Evolutionary conservation across 2,329 filamentous ascomycete species (phyloP), one percentile per base, ranked within the genome.

Genomic region (Sclerotinia sclerotiorum): DNA sequence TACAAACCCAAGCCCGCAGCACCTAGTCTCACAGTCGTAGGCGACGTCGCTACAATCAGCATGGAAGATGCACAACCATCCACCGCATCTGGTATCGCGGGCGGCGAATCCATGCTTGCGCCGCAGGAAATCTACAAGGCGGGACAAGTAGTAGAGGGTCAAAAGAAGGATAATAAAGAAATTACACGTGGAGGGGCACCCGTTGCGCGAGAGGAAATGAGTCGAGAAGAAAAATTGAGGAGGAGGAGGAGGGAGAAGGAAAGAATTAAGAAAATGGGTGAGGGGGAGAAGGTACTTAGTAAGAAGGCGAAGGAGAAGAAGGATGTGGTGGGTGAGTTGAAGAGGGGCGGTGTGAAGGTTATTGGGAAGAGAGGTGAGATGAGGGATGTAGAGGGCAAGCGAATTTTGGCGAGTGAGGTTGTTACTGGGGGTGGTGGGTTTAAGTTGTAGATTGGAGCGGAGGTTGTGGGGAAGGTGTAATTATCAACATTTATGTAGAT

Each of bases 31-130:
- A 94, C 92, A 55, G 91, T 97, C 67, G 90, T 97, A 46, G 86
- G 92, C 35, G 94, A 98, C 79, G 92, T 95, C 5, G 92, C 94
- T n/a, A 93, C 92, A 4, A 89, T 98, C 72, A 85, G 87, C 73
- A 97, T 98, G 91, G 95, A 99, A 82, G 95, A 99, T 77, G 94
- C 93, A 1, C 90, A 97, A 75, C 94, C 95, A 10, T 90, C 90
- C 21, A 92, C 90, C 0, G 91, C 91, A 55, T 88, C 89, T 76
- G 92, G 90, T 54, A 87, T 93, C 69, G 84, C 84, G 19, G 87
- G 87, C 66, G 86, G 84, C 57, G 83, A 87, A 72, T 91, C 89
- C 76, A 90, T 90, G 82, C 86, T 99, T 70, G 95, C 95, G 57
- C 95, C 95, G 3, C 95, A 98, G 77, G 95, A 99, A 79, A 85